A percentile compares a stretch with the other conserved stretches of the same genome.
phyloP scores from a whole-genome alignment of 148 eudicot genomes.

The Dysphania ambrosioides region DNA sequence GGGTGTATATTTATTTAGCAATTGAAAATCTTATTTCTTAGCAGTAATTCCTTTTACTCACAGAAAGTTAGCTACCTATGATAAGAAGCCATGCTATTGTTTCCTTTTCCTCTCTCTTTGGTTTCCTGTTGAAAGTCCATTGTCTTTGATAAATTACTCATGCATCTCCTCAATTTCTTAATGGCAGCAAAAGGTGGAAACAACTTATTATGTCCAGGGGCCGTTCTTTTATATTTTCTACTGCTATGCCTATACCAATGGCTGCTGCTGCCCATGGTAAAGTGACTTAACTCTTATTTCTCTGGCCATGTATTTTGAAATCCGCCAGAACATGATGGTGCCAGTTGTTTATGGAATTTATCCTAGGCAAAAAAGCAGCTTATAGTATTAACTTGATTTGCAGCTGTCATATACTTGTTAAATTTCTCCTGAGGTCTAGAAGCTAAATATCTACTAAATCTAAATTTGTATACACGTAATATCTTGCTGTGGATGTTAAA shows the following conservation, averaged over 20 bases:
- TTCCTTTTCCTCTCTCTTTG: neutral
- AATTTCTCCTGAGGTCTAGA: no score
- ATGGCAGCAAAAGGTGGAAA: constrained; percentile 86
- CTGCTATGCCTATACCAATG: constrained; percentile 81
- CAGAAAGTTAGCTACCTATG: neutral
- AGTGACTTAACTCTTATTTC: constrained; percentile 6
- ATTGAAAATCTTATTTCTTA: no score
- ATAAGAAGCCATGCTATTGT: neutral
- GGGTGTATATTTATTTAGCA: neutral
- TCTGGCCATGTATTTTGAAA: neutral
- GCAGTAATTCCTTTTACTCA: neutral
- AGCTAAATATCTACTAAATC: no score
- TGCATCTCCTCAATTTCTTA: neutral
- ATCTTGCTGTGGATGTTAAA: no score
- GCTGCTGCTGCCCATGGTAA: constrained; percentile 94
- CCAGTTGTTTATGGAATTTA: neutral
- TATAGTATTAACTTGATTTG: neutral
- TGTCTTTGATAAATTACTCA: constrained; percentile 2
- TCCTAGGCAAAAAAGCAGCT: neutral
- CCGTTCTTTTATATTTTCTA: constrained; percentile 97
- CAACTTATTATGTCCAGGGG: constrained; percentile 90
- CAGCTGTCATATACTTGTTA: no score
- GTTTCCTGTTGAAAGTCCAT: neutral
- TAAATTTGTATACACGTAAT: no score
- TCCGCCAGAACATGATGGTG: neutral